A percentile compares a stretch with the other conserved stretches of the same genome.
These are phyloP conservation scores for Lablab purpureus DNA, from an alignment of 306 rosid genomes.

Conservation along the genomic window DNA sequence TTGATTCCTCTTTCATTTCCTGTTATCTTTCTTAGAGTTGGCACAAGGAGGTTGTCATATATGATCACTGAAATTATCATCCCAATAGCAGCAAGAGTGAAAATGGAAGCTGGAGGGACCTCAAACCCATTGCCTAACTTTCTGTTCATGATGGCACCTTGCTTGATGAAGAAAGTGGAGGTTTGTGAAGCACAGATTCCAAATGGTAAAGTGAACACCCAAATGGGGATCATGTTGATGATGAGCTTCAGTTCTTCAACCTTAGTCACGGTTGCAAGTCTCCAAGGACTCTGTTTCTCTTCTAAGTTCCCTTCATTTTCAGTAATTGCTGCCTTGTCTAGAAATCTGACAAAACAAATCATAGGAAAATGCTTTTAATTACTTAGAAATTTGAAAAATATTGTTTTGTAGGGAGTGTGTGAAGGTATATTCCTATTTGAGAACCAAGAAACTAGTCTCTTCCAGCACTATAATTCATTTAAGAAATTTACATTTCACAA, in stretches of 20 bases:
- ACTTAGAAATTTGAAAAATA: background rate
- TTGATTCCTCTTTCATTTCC: conserved; percentile 88
- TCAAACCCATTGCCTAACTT: conserved; percentile 51
- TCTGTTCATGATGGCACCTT: conserved; percentile 62
- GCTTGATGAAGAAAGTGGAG: conserved; percentile 86
- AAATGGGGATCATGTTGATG: conserved; percentile 87
- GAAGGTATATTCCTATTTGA: too few relatives aligned
- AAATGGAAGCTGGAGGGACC: conserved; percentile 83
- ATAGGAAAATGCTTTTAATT: background rate
- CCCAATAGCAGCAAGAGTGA: conserved; percentile 65
- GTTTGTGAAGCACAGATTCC: conserved; percentile 75
- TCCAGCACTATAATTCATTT: too few relatives aligned
- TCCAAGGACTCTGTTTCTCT: conserved; percentile 69
- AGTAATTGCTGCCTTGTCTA: conserved; percentile 91
- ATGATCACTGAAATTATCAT: conserved; percentile 72
- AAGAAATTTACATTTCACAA: too few relatives aligned
- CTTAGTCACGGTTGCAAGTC: conserved; percentile 71
- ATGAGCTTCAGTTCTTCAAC: conserved; percentile 91
- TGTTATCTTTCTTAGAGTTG: conserved; percentile 55
- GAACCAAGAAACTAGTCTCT: too few relatives aligned
- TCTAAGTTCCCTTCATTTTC: conserved; percentile 47
- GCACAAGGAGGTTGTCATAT: conserved; percentile 80
- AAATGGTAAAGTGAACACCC: conserved; percentile 80
- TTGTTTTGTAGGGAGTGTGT: too few relatives aligned
- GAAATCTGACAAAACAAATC: conserved; percentile 60